Conservation (phyloP, 495 filamentous ascomycete genomes). For the Oleoguttula mirabilis region DNA sequence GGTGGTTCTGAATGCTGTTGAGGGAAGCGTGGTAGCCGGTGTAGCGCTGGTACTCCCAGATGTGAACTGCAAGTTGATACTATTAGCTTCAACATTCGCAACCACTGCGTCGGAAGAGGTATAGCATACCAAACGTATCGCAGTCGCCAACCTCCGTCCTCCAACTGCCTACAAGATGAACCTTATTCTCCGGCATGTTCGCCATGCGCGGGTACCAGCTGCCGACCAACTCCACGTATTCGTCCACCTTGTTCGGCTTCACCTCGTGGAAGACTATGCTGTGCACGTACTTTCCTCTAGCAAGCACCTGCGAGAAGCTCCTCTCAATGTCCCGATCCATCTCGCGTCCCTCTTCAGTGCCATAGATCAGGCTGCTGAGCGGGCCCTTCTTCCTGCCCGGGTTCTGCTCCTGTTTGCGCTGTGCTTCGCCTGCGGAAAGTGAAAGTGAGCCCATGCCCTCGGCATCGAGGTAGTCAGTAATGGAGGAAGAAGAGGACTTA, state of each 20-base stretch:
- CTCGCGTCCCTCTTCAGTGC: constrained; percentile 84
- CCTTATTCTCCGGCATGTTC: constrained; percentile 65
- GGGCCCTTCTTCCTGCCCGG: constrained; percentile 42
- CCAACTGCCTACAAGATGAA: constrained; percentile 96
- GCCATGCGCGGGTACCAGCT: constrained; percentile 87
- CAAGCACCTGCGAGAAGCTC: constrained; percentile 84
- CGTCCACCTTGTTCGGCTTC: constrained; percentile 87
- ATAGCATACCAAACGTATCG: constrained; percentile 76
- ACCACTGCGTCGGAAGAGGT: neutral
- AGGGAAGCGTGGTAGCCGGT: constrained; percentile 89
- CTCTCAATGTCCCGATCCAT: constrained; percentile 90
- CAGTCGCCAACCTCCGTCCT: constrained; percentile 95
- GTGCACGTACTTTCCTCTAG: constrained; percentile 95
- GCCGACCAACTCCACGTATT: constrained; percentile 87
- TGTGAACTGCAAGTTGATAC: constrained; percentile 54
- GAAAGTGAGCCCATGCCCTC: constrained; percentile 28
- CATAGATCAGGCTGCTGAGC: constrained; percentile 72
- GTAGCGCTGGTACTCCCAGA: constrained; percentile 99
- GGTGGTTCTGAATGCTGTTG: constrained; percentile 65
- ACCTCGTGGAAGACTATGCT: constrained; percentile 96
- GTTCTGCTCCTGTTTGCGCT: constrained; percentile 33
- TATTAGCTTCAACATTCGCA: neutral
- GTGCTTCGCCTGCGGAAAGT: constrained; percentile 28
- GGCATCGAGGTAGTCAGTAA: constrained; percentile 14
- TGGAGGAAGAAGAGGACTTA: constrained; percentile 33